Conservation (phyloP, 2,329 filamentous ascomycete genomes). For the Aspergillus fijiensis region DNA sequence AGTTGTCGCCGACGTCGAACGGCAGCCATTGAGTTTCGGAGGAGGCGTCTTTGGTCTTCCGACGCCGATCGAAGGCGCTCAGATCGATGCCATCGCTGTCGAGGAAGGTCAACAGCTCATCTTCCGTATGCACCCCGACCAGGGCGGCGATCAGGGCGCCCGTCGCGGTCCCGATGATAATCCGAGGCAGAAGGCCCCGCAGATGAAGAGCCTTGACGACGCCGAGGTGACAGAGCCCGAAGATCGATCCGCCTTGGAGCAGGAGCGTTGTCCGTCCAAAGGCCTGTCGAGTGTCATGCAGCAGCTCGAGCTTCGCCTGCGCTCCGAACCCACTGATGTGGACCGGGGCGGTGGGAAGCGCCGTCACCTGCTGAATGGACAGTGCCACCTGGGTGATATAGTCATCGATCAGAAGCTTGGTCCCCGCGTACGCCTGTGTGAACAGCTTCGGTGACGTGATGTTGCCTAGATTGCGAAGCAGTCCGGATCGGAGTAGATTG, state of each 20-base stretch:
- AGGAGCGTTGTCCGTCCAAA: slow-evolving; percentile 85
- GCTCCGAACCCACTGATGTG: slow-evolving; percentile 58
- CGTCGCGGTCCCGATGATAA: slow-evolving; percentile 87
- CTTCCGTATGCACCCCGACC: slow-evolving; percentile 82
- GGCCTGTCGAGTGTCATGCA: slow-evolving; percentile 83
- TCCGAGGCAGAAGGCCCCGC: slow-evolving; percentile 76
- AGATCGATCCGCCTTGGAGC: slow-evolving; percentile 85
- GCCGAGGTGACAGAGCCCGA: slow-evolving; percentile 85
- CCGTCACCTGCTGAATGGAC: slow-evolving; percentile 73
- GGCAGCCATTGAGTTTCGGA: slow-evolving; percentile 7
- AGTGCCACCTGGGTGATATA: slow-evolving; percentile 84
- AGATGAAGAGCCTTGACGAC: slow-evolving; percentile 85
- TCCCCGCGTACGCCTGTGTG: slow-evolving; percentile 81
- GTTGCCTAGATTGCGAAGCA: slow-evolving; percentile 84
- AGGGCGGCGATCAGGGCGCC: slow-evolving; percentile 86
- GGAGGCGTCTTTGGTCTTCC: slow-evolving; percentile 18
- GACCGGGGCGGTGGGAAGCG: slow-evolving; percentile 59
- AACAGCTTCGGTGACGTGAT: slow-evolving; percentile 80
- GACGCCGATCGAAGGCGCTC: slow-evolving; percentile 65
- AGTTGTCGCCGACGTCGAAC: slow-evolving; percentile 37
- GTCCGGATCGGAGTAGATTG: slow-evolving; percentile 74
- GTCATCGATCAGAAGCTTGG: slow-evolving; percentile 86
- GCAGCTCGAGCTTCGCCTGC: slow-evolving; percentile 78
- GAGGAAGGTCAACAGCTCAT: slow-evolving; percentile 75
- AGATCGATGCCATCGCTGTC: slow-evolving; percentile 79